Base-by-base conservation (phyloP, 345 rosid genomes). In the Eucalyptus erythrocorys region DNA sequence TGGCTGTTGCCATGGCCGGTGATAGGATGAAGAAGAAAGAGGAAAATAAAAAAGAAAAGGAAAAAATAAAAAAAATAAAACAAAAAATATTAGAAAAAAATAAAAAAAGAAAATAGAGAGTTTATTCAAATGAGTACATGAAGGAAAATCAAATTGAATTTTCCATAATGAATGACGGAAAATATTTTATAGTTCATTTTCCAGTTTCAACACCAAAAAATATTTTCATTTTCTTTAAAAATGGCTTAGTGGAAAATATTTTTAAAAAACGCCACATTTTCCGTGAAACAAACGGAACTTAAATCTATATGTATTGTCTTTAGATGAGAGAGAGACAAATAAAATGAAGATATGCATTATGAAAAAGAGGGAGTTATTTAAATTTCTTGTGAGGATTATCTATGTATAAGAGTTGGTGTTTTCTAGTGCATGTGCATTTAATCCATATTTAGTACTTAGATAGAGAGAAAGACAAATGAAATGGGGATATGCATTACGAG, bases 1-100 rank as follows among this genome's bases (percentile, higher is more conserved):
- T 7, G 0, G 55, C 0, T 2, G 0, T 51, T 51, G 57, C 24
- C 24, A 7, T 51, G 57, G 0, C 0, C 1, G 0, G 0, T 19
- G 2, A 51, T 51, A 51, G 57, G 57, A 0, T 19, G 2, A 51
- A 51, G 57, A 51, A 51, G 57, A 51, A 51, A 19, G 10, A 51
- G 10, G 57, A 51, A 51, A 51, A 51, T 17, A 51, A 51, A 51
- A 51, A 7, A 17, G 3, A 17, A 19, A 50, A 7, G 10, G 22
- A 19, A 51, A 51, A 17, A 50, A 50, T 17, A 1, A 51, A 51
- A 51, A 51, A 17, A 51, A 51, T 24, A 51, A 51, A 19, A 51
- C 55, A 7, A 51, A 51, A 19, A 6, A 7, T 7, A 51, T 19
- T 51, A 19, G 24, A 51, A 51, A 51, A 3, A 48, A 12, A n/a